phyloP scores from a whole-genome alignment of 441 rosid species.

The Jatropha multifida region DNA sequence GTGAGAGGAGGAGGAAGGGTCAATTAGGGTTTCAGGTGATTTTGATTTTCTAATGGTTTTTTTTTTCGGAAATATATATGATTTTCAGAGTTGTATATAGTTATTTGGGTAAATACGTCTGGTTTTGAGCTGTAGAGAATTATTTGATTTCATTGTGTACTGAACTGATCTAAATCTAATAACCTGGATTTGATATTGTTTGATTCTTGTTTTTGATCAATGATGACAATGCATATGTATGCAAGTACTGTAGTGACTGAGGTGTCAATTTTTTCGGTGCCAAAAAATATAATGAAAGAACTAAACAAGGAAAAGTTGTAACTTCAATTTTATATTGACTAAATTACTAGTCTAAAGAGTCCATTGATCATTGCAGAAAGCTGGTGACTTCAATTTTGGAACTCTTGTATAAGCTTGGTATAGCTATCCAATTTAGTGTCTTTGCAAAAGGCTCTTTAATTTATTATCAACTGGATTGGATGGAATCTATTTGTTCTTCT shows the following conservation, averaged over 20 bases:
- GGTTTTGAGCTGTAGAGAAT: not conserved
- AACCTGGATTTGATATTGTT: not conserved
- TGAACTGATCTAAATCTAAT: slow-evolving; percentile 19
- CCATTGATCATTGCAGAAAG: not conserved
- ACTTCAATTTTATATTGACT: not conserved
- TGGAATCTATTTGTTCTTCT: not conserved
- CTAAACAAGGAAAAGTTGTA: not conserved
- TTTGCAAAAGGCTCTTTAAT: not conserved
- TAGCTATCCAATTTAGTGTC: not conserved
- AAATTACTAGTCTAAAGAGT: not conserved
- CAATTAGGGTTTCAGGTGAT: slow-evolving; percentile 68
- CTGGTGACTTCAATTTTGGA: slow-evolving; percentile 5
- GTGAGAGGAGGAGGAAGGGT: slow-evolving; percentile 39
- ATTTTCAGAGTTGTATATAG: not conserved
- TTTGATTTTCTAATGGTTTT: not conserved
- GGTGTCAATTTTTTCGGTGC: not conserved
- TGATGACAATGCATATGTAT: not conserved
- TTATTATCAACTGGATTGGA: too few species aligned
- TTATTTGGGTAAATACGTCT: not conserved
- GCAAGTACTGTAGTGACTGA: not conserved
- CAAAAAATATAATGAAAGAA: not conserved
- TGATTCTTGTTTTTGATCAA: slow-evolving; percentile 8
- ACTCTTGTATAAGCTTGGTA: not conserved
- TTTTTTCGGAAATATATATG: slow-evolving; percentile 19
- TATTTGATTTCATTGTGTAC: slow-evolving; percentile 8